Base-by-base conservation (phyloP, 768 basidiomycete species). In the Suillus placidus region DNA sequence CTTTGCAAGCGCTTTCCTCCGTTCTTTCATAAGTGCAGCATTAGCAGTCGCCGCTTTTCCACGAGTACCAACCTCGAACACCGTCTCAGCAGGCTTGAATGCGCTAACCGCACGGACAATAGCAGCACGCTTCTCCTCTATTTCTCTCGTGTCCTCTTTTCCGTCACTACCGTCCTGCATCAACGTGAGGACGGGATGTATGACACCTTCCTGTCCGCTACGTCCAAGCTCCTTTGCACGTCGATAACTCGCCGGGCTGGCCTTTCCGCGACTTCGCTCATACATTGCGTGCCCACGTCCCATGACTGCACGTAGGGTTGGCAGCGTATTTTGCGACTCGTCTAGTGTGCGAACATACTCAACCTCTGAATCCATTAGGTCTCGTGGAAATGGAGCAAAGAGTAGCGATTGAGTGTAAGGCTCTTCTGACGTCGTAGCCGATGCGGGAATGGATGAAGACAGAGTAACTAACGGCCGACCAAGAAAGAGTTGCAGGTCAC, bases 401-500 rank as follows among this genome's bases (percentile, higher is more conserved):
- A 96, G 80, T 57, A 98, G 83, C 0, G 85, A 84, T 62, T 92
- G 86, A 0, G 89, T 87, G 73, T 91, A 94, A 0, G 82, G 79
- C 64, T 86, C 85, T 65, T 90, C 89, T 8, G 84, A 84, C 56
- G 79, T 76, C 32, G 78, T 79, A 1, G 77, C 69, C 34, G 72
- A 73, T n/a, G 68, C 58, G 32, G 73, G 75, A n/a, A 76, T 68
- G 54, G 72, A 61, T 16, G 69, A 38, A 13, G 63, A 14, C 14
- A 85, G 81, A 65, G 80, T 82, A 54, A 84, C 82, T 51, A 97
- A 74, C 0, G 94, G 93, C 6, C 92, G 87, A 5, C 88, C 91
- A 42, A 99, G 85, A 79, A 98, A 97, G 43, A 97, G 86, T 71
- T 98, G 95, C 49, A 99, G 82, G 74, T 99, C 97, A 67, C 96